Evolutionary conservation across 176 grass and related monocot species (phyloP).

Genomic region (Oryza brachyantha): DNA sequence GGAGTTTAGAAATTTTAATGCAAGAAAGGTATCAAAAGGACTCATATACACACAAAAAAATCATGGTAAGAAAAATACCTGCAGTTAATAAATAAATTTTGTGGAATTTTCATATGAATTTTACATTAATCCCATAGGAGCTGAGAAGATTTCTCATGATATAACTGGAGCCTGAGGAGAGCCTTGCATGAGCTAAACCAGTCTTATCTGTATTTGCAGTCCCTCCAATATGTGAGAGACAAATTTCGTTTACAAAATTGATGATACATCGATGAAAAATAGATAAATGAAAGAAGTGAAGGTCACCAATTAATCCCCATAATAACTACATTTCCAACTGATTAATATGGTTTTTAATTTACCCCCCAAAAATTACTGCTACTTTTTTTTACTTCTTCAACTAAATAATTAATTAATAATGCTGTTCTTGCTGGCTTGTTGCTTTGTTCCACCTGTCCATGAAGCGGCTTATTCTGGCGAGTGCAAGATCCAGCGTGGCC

Average conservation of each 20-base stretch:
- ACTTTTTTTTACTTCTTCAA: neutral
- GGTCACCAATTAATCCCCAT: neutral
- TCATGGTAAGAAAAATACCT: no score
- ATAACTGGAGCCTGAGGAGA: neutral
- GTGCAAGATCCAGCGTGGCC: constrained; percentile 67
- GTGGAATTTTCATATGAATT: no score
- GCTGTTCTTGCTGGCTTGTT: neutral
- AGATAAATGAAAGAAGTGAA: neutral
- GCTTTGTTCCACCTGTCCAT: constrained; percentile 53
- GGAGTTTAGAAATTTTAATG: neutral
- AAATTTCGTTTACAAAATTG: constrained; percentile 26
- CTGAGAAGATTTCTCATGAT: neutral
- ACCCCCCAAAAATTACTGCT: neutral
- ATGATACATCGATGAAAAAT: neutral
- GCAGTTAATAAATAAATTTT: neutral
- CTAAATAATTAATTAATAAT: neutral
- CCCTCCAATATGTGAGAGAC: constrained; percentile 1
- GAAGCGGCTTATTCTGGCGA: constrained; percentile 57
- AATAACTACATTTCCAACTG: neutral
- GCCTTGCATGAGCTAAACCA: neutral
- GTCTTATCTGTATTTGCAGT: neutral
- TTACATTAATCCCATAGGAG: neutral
- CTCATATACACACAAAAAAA: no score
- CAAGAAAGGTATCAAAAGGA: no score
- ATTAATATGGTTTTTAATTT: constrained; percentile 1